Percentiles rank a stretch among this genome's conserved stretches.
Evolutionary conservation across 805 yeast species (phyloP).

Genomic region (Metschnikowia chrysomelidarum): DNA sequence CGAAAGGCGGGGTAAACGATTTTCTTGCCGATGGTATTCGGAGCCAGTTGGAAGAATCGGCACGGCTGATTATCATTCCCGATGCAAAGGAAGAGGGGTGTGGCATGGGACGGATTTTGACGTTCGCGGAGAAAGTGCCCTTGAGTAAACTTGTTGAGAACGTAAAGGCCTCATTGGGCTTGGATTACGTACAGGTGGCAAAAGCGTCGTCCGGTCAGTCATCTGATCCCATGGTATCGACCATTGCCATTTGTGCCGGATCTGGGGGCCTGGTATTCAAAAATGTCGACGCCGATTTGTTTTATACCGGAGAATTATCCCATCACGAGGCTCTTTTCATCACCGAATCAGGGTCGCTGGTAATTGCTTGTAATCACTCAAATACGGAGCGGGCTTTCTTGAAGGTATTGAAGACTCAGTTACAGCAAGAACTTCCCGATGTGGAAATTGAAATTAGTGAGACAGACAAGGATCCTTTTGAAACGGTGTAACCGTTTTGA

Average conservation of each 20-base stretch:
- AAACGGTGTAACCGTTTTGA: slow-evolving; percentile 18
- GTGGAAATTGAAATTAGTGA: slow-evolving; percentile 50
- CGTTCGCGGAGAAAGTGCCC: slow-evolving; percentile 41
- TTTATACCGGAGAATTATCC: slow-evolving; percentile 87
- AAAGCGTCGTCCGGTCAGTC: slow-evolving; percentile 18
- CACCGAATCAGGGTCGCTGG: slow-evolving; percentile 65
- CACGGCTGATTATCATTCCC: slow-evolving; percentile 43
- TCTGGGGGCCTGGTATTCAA: slow-evolving; percentile 81
- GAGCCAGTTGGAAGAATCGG: slow-evolving; percentile 24
- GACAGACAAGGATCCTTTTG: slow-evolving; percentile 63
- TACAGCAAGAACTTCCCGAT: slow-evolving; percentile 42
- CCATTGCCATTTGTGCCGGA: slow-evolving; percentile 92
- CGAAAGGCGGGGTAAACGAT: slow-evolving; percentile 89
- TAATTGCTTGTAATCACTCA: slow-evolving; percentile 82
- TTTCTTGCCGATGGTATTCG: slow-evolving; percentile 71
- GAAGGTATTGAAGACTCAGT: slow-evolving; percentile 47
- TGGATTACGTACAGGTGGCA: slow-evolving; percentile 66
- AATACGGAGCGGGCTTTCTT: slow-evolving; percentile 91
- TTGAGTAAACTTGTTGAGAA: slow-evolving; percentile 46
- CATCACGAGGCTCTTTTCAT: slow-evolving; percentile 85
- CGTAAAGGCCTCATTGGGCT: slow-evolving; percentile 52
- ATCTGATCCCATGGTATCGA: slow-evolving; percentile 35
- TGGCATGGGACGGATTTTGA: slow-evolving; percentile 80
- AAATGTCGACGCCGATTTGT: slow-evolving; percentile 63
- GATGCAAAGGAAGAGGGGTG: slow-evolving; percentile 47